Conservation (phyloP, 768 basidiomycete species). For the Pleurotus pulmonarius region DNA sequence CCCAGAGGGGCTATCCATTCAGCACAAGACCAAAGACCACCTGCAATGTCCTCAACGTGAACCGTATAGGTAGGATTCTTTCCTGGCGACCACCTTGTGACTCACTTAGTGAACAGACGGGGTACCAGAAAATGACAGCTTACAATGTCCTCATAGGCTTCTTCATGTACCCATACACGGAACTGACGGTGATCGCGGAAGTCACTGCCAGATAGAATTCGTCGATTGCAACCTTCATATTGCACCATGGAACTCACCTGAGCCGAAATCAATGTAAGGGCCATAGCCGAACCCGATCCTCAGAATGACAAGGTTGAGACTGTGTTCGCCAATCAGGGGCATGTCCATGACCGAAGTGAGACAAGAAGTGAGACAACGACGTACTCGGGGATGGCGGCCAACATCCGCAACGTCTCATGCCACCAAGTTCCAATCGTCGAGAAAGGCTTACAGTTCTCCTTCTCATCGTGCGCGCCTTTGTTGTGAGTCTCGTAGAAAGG, state of each 20-base stretch:
- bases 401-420: slow-evolving; percentile 77
- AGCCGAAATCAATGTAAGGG: slow-evolving; percentile 72
- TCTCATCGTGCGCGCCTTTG: slow-evolving; percentile 65
- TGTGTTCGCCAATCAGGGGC: slow-evolving; percentile 24
- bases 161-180: slow-evolving; percentile 79
- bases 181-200: slow-evolving; percentile 67
- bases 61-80: slow-evolving; percentile 72
- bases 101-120: slow-evolving; percentile 11
- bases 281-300: slow-evolving; percentile 77
- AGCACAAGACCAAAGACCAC: slow-evolving; percentile 71
- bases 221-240: slow-evolving; percentile 7
- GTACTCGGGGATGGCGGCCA: slow-evolving; percentile 73
- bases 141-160: slow-evolving; percentile 86
- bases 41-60: slow-evolving; percentile 78
- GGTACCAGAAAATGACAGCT: slow-evolving; percentile 17
- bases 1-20: slow-evolving; percentile 69
- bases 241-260: slow-evolving; percentile 39
- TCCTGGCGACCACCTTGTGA: slow-evolving; percentile 71
- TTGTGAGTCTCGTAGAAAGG: slow-evolving; percentile 76
- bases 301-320: slow-evolving; percentile 78
- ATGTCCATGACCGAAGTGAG: slow-evolving; percentile 4
- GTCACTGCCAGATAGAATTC: slow-evolving; percentile 43
- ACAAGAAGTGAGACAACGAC: slow-evolving; percentile 16
- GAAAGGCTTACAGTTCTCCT: slow-evolving; percentile 68
- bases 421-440: slow-evolving; percentile 79